Conservation (phyloP, 2,329 filamentous ascomycete species). For the Cladophialophora chaetospira region DNA sequence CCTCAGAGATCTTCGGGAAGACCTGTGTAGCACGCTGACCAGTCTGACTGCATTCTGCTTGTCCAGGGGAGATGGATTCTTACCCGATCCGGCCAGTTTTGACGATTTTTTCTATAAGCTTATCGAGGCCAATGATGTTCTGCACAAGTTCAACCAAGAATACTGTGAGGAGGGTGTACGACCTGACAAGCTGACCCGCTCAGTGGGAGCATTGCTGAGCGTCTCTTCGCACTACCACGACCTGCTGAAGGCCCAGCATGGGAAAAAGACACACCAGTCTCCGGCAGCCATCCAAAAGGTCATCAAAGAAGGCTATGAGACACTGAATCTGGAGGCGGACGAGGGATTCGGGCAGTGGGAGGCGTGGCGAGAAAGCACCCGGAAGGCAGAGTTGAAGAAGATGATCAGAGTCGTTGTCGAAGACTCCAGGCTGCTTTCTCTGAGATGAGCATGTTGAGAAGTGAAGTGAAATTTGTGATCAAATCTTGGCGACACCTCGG, state of each 20-base stretch:
- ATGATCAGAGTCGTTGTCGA: conserved; percentile 77
- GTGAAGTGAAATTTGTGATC: background rate
- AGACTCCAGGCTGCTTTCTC: conserved; percentile 56
- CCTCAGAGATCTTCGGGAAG: conserved; percentile 65
- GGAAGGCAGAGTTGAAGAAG: conserved; percentile 82
- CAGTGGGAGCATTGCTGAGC: conserved; percentile 75
- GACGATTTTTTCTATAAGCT: conserved; percentile 99
- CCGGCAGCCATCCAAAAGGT: conserved; percentile 77
- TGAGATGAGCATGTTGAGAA: conserved; percentile 12
- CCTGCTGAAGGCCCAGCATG: conserved; percentile 60
- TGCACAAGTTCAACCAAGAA: conserved; percentile 71
- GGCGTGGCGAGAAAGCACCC: conserved; percentile 74
- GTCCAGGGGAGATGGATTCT: conserved; percentile 83
- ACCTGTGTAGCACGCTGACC: conserved; percentile 74
- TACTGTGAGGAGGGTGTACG: conserved; percentile 43
- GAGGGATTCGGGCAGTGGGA: conserved; percentile 87
- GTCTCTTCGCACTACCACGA: conserved; percentile 86
- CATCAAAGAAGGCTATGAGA: conserved; percentile 96
- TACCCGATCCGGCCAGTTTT: conserved; percentile 83
- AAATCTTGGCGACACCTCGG: background rate
- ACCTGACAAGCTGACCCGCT: conserved; percentile 54
- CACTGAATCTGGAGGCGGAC: conserved; percentile 83
- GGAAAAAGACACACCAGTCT: conserved; percentile 69
- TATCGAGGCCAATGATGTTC: conserved; percentile 80
- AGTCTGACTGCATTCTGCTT: conserved; percentile 84